These are phyloP conservation scores for Strobilomyces dryophilus DNA, from an alignment of 768 basidiomycete species.

Conservation along the genomic window DNA sequence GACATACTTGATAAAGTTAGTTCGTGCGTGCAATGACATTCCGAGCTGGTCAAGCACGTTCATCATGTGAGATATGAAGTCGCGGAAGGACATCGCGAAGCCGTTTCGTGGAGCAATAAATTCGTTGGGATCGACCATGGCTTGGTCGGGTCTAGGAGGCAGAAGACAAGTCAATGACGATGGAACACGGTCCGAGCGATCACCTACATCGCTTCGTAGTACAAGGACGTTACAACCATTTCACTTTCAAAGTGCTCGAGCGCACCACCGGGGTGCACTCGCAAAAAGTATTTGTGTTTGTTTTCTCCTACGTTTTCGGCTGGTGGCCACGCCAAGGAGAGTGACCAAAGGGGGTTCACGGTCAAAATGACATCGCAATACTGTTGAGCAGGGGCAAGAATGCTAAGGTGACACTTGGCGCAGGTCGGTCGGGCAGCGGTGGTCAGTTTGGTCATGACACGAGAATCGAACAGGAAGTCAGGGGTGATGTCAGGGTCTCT, in stretches of 20 bases:
- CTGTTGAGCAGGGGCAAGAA: slow-evolving; percentile 67
- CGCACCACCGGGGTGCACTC: slow-evolving; percentile 81
- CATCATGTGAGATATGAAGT: slow-evolving; percentile 78
- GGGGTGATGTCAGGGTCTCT: slow-evolving; percentile 58
- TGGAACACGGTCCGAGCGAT: background rate
- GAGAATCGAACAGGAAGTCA: slow-evolving; percentile 71
- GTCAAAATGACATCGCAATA: slow-evolving; percentile 77
- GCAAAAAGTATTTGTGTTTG: slow-evolving; percentile 79
- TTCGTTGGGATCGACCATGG: slow-evolving; percentile 72
- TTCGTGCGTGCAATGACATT: slow-evolving; percentile 77
- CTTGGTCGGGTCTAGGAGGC: slow-evolving; percentile 64
- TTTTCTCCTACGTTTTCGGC: slow-evolving; percentile 63
- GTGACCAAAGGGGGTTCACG: slow-evolving; percentile 70
- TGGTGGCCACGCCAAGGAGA: slow-evolving; percentile 74
- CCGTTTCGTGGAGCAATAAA: slow-evolving; percentile 80
- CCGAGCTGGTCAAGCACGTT: slow-evolving; percentile 82
- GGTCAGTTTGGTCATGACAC: slow-evolving; percentile 73
- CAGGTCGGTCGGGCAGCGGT: slow-evolving; percentile 68
- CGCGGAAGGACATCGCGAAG: slow-evolving; percentile 77
- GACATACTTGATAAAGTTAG: slow-evolving; percentile 74
- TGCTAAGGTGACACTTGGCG: slow-evolving; percentile 72
- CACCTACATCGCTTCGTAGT: slow-evolving; percentile 81
- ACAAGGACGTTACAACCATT: slow-evolving; percentile 73
- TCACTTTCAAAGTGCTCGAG: slow-evolving; percentile 84
- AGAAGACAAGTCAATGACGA: slow-evolving; percentile 1